phyloP scores from a whole-genome alignment of 179 eudicot species.

The Spergularia azorica region DNA sequence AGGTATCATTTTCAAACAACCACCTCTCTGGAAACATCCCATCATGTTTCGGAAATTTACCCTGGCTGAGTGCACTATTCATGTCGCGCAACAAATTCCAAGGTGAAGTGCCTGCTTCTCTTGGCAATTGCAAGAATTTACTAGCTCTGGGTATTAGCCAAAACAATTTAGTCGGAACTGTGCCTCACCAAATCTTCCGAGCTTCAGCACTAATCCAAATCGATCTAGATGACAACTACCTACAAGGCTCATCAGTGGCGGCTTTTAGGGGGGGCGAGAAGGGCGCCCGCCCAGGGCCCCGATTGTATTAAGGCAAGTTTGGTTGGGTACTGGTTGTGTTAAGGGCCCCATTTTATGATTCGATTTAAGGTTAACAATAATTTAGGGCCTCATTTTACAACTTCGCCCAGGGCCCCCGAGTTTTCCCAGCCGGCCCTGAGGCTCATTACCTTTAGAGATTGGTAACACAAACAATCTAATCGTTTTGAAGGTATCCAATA shows the following conservation, averaged over 20 bases:
- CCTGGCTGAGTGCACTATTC: background rate
- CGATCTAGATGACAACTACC: background rate
- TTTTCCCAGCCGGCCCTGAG: background rate
- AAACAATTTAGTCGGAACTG: constrained; percentile 20
- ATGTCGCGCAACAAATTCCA: background rate
- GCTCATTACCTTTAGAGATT: constrained; percentile 12
- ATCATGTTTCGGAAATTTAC: constrained; percentile 15
- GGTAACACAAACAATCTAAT: background rate
- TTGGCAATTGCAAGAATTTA: constrained; percentile 20
- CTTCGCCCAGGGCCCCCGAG: too few species aligned
- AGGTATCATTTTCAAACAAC: background rate
- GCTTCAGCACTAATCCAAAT: background rate
- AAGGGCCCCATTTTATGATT: too few species aligned
- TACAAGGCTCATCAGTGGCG: background rate
- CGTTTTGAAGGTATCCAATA: constrained; percentile 1
- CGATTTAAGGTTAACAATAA: too few species aligned
- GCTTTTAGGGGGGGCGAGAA: too few species aligned
- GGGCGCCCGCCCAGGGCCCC: too few species aligned
- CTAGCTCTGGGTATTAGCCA: background rate
- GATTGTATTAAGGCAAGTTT: too few species aligned
- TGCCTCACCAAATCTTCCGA: constrained; percentile 13
- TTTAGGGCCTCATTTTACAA: too few species aligned
- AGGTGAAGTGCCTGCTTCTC: constrained; percentile 23
- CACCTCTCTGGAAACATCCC: constrained; percentile 19
- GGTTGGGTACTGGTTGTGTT: too few species aligned